These are phyloP conservation scores for Fusarium falciforme DNA, from an alignment of 2,329 filamentous ascomycete species.

Conservation along the genomic window DNA sequence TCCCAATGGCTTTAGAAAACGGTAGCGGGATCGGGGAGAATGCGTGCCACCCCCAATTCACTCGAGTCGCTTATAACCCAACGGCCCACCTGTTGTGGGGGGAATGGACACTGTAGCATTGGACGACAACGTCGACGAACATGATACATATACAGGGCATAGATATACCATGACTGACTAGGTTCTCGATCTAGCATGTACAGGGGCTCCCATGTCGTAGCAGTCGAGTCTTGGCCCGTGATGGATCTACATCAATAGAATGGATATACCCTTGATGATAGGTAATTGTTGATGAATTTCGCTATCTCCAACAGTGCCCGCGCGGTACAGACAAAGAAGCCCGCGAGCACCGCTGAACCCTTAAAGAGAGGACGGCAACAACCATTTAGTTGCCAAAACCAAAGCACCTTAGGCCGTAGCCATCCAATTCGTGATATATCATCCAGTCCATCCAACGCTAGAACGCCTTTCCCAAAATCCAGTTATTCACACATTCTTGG, in stretches of 20 bases:
- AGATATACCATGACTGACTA: not conserved
- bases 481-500: slow-evolving; percentile 33
- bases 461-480: slow-evolving; percentile 26
- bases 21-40: slow-evolving; percentile 8
- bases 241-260: not conserved
- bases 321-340: slow-evolving; percentile 7
- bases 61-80: not conserved
- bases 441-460: slow-evolving; percentile 19
- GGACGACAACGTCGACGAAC: not conserved
- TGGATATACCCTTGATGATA: not conserved
- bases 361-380: slow-evolving; percentile 34
- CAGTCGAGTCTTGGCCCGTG: not conserved
- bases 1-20: not conserved
- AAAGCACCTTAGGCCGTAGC: not conserved
- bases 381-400: slow-evolving; percentile 7
- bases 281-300: not conserved
- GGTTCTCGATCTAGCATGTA: not conserved
- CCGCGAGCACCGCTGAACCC: not conserved
- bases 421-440: slow-evolving; percentile 29
- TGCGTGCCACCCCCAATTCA: not conserved
- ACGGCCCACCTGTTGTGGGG: slow-evolving; percentile 28
- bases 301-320: slow-evolving; percentile 11
- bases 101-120: not conserved
- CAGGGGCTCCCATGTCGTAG: not conserved
- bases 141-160: not conserved